Evolutionary conservation across 2,329 filamentous ascomycete species (phyloP), one percentile per base, ranked within the genome.

Genomic region (Onygenales sp.): DNA sequence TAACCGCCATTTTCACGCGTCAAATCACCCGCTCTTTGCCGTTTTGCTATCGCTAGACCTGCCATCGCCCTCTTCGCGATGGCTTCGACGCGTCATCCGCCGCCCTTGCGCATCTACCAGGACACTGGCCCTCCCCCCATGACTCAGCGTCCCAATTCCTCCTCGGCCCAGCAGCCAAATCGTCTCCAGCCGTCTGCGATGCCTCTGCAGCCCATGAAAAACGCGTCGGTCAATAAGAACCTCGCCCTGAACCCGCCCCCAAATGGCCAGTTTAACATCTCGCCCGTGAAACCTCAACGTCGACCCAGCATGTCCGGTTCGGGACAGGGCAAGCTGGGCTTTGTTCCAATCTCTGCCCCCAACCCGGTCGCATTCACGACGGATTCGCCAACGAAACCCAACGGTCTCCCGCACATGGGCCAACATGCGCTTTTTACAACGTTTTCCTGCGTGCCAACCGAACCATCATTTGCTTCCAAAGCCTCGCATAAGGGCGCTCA

Each of bases 241-340:
- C 78, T 85, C 61, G 72, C 84, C 53, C 78, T 92, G 61, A 83
- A 86, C 60, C 85, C 86, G 27, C 73, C 80, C 21, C 69, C 75
- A 52, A 63, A 67, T 56, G 69, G 56, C 64, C 70, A 55, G 67
- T 74, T 61, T 72, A 78, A 75, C 64, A 78, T 78, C 54, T 94
- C 88, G 52, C 89, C 87, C 9, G 80, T 79, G 63, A 94, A 93
- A 72, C 71, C 78, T 36, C 69, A 71, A 53, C 75, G 76, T 60
- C 74, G 74, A 61, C 72, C 72, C 43, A 79, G 76, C 54, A 79
- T 80, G 57, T 83, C 84, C 3, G 57, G 64, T 56, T 46, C 84
- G 78, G 41, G 77, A 77, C 58, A 79, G 78, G 61, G 81, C 79
- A 58, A 78, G 84, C 60, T 78, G 76, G 62, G 77, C 76, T 68